These are phyloP conservation scores for Coprinopsis strossmayeri DNA, from an alignment of 768 basidiomycete genomes.

Conservation along the genomic window DNA sequence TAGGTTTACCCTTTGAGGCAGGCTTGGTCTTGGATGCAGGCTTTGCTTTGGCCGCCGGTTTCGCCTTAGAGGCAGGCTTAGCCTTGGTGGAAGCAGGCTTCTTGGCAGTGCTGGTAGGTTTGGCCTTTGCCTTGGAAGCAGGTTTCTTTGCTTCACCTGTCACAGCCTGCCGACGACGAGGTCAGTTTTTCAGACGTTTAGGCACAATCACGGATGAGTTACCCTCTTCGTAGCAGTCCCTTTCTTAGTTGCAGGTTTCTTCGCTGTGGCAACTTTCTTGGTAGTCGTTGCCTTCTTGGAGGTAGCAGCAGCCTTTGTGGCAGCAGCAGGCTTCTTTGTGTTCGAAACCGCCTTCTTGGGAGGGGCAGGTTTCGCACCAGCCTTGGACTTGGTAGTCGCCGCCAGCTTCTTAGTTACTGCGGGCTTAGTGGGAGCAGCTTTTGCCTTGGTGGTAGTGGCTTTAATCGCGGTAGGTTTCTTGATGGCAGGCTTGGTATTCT, in stretches of 20 bases:
- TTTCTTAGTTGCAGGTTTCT: slow-evolving; percentile 26
- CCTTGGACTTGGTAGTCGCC: slow-evolving; percentile 13
- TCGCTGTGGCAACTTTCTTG: slow-evolving; percentile 15
- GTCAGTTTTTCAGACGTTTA: no score
- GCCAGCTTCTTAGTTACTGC: slow-evolving; percentile 15
- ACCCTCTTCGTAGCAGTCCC: slow-evolving; percentile 50
- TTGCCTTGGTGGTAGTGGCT: slow-evolving; percentile 13
- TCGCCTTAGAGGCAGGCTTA: slow-evolving; percentile 18
- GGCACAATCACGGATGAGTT: background rate
- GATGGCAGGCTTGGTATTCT: slow-evolving; percentile 39
- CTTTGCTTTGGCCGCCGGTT: slow-evolving; percentile 21
- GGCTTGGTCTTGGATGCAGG: slow-evolving; percentile 25
- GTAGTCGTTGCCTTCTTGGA: slow-evolving; percentile 10
- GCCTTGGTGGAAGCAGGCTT: slow-evolving; percentile 20
- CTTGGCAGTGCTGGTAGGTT: slow-evolving; percentile 22
- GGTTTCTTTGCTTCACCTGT: slow-evolving; percentile 35
- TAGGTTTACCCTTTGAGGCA: slow-evolving; percentile 22
- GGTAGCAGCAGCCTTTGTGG: slow-evolving; percentile 14
- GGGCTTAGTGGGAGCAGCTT: slow-evolving; percentile 15
- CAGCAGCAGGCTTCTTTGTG: slow-evolving; percentile 7
- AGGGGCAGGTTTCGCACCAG: slow-evolving; percentile 15
- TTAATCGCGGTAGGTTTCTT: slow-evolving; percentile 27
- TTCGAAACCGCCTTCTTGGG: slow-evolving; percentile 21
- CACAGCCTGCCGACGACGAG: no score
- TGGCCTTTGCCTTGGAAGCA: slow-evolving; percentile 15